Evolutionary conservation across 169 alveolate genomes (phyloP).

Genomic region (Cryptosporidium xiaoi): DNA sequence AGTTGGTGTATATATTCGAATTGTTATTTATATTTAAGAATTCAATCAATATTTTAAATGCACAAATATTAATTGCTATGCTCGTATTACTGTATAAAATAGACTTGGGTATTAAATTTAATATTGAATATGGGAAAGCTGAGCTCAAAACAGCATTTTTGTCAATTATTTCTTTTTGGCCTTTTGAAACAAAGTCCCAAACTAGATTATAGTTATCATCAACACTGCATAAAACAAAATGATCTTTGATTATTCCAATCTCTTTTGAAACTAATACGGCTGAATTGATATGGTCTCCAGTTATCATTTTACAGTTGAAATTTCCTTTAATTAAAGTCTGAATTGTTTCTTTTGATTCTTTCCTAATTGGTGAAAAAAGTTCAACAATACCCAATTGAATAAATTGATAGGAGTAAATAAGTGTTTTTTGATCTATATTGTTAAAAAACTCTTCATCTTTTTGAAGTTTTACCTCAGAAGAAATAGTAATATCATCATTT

Average conservation of each 20-base stretch:
- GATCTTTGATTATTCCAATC: not conserved
- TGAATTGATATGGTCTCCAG: slow-evolving; percentile 58
- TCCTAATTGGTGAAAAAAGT: slow-evolving; percentile 54
- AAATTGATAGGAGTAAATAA: not conserved
- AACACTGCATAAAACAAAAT: not conserved
- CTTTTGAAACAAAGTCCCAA: slow-evolving; percentile 19
- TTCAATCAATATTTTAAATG: slow-evolving; percentile 12
- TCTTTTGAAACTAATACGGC: slow-evolving; percentile 49
- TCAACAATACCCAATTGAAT: slow-evolving; percentile 46
- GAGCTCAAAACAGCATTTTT: not conserved
- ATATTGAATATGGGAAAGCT: not conserved
- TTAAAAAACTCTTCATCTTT: not conserved
- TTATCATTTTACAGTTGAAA: slow-evolving; percentile 39
- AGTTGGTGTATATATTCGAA: not conserved
- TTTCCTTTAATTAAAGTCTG: not conserved
- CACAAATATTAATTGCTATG: slow-evolving; percentile 22
- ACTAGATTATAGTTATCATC: slow-evolving; percentile 8
- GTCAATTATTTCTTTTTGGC: slow-evolving; percentile 13
- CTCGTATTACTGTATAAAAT: not conserved
- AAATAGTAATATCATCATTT: not conserved
- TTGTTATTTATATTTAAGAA: not conserved
- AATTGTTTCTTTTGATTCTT: slow-evolving; percentile 21
- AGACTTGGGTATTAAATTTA: slow-evolving; percentile 2
- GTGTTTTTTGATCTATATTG: not conserved
- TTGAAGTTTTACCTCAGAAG: not conserved